A percentile compares a stretch with the other conserved stretches of the same genome.
Evolutionary conservation across 805 yeast species (phyloP).

Genomic region (Sugiyamaella chiloensis): DNA sequence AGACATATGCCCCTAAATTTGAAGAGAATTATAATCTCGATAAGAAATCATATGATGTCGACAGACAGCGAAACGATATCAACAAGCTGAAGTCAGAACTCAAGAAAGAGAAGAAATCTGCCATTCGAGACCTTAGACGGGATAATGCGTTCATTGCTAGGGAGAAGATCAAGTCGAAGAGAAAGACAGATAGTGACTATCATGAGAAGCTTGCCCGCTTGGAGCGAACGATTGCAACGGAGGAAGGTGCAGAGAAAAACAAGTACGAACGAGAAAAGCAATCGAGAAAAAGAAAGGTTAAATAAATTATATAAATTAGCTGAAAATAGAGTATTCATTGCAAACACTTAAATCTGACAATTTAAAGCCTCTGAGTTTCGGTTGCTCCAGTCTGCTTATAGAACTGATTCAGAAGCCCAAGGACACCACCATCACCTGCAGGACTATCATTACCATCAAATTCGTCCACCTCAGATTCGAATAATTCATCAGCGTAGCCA

Average conservation of each 20-base stretch:
- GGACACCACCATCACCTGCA: slow-evolving; percentile 51
- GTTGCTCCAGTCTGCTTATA: slow-evolving; percentile 55
- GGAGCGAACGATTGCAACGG: slow-evolving; percentile 82
- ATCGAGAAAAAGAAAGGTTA: slow-evolving; percentile 48
- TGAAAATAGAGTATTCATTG: background rate
- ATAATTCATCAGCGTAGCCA: slow-evolving; percentile 20
- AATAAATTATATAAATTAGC: no score
- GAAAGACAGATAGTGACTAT: slow-evolving; percentile 68
- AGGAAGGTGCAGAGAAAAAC: slow-evolving; percentile 93
- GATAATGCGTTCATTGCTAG: slow-evolving; percentile 85
- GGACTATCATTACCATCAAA: slow-evolving; percentile 40
- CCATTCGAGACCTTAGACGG: slow-evolving; percentile 84
- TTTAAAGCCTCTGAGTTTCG: slow-evolving; percentile 2
- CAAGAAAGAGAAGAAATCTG: slow-evolving; percentile 87
- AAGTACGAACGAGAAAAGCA: slow-evolving; percentile 84
- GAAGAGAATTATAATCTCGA: slow-evolving; percentile 97
- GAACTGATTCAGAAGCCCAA: slow-evolving; percentile 77
- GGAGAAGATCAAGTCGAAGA: slow-evolving; percentile 76
- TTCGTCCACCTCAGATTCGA: slow-evolving; percentile 13
- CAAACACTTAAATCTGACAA: no score
- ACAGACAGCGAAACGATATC: slow-evolving; percentile 76
- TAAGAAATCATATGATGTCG: slow-evolving; percentile 84
- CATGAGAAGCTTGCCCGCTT: slow-evolving; percentile 88
- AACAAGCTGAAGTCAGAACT: slow-evolving; percentile 77
- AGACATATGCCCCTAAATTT: slow-evolving; percentile 82